Evolutionary conservation across 1,284 basidiomycete genomes (phyloP), one percentile per base, ranked within the genome.

Genomic region (Salmacisia buchloeana): DNA sequence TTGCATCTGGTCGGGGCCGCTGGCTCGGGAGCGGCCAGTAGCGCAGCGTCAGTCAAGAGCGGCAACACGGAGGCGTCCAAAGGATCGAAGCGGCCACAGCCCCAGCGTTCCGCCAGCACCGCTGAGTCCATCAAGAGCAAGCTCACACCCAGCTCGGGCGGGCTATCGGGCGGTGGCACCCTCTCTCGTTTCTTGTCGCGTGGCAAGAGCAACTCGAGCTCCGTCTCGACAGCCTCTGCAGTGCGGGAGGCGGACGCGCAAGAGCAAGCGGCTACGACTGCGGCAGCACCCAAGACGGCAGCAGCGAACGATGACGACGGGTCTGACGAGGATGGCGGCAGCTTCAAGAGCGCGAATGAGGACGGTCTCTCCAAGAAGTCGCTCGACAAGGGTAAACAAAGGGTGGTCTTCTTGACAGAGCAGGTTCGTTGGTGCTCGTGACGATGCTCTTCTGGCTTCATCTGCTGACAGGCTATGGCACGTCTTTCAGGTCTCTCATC

Each of bases 401-500:
- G 74, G 1, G 69, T 77, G 38, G 64, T 63, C 36, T 77, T 76
- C 68, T 35, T 77, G 41, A 77, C 75, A n/a, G 75, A 77, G 61
- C 75, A 77, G 66, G 49, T 54, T 6, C 10, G 29, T 54, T 31
- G 7, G 49, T 12, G 49, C 27, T 27, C 18, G 29, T 54, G 27
- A 33, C 12, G n/a, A n/a, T n/a, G n/a, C n/a, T n/a, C n/a, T 54
- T 27, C 29, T 54, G 49, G 34, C 10, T 54, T 6, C 25, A 15
- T 27, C 9, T 10, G 13, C 18, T 25, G 7, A 49, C 23, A 21
- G 18, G 39, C 39, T 6, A n/a, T 15, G 82, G 80, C 89, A 90
- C 76, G 92, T 94, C 7, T 12, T 15, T 9, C 27, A 54, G 49
- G 88, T 97, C 45, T 96, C 91, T 9, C 94, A 98, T 81, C 94